phyloP scores from a whole-genome alignment of 2,329 filamentous ascomycete species.

The Alternaria sp. region DNA sequence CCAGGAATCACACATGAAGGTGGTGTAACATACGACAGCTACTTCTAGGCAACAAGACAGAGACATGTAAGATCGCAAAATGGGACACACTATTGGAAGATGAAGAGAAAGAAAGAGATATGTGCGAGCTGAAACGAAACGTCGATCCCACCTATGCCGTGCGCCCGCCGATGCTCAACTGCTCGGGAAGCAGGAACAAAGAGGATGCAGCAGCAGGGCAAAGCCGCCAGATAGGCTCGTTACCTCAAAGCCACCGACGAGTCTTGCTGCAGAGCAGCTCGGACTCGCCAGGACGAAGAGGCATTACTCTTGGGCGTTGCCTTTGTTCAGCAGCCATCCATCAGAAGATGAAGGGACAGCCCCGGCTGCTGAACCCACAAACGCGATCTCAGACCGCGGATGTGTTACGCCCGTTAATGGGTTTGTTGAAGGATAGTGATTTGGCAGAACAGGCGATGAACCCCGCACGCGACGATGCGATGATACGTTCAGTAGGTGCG shows the following conservation, averaged over 20 bases:
- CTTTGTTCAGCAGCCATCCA: slow-evolving; percentile 49
- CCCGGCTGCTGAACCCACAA: slow-evolving; percentile 45
- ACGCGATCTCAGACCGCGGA: slow-evolving; percentile 34
- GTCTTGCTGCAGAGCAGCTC: slow-evolving; percentile 25
- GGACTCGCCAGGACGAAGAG: slow-evolving; percentile 9
- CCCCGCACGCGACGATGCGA: neutral
- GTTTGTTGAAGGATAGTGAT: neutral
- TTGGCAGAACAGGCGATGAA: neutral
- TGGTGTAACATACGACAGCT: neutral
- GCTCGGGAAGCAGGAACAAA: slow-evolving; percentile 23
- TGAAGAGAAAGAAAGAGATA: neutral
- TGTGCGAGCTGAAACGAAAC: slow-evolving; percentile 50
- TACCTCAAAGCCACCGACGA: slow-evolving; percentile 16
- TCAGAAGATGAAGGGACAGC: slow-evolving; percentile 29
- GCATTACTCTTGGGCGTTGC: slow-evolving; percentile 46
- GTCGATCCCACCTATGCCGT: slow-evolving; percentile 37
- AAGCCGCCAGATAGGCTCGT: slow-evolving; percentile 46
- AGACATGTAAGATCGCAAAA: neutral
- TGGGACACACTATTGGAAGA: neutral
- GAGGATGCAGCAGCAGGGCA: slow-evolving; percentile 38
- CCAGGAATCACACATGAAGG: neutral
- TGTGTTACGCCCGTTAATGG: slow-evolving; percentile 32
- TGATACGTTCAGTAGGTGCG: neutral
- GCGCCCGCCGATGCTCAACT: slow-evolving; percentile 37
- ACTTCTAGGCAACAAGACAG: neutral